Percentiles rank a stretch among this genome's conserved stretches.
Evolutionary conservation across 2,329 filamentous ascomycete species (phyloP).

Genomic region (Diaporthe aspalathi): DNA sequence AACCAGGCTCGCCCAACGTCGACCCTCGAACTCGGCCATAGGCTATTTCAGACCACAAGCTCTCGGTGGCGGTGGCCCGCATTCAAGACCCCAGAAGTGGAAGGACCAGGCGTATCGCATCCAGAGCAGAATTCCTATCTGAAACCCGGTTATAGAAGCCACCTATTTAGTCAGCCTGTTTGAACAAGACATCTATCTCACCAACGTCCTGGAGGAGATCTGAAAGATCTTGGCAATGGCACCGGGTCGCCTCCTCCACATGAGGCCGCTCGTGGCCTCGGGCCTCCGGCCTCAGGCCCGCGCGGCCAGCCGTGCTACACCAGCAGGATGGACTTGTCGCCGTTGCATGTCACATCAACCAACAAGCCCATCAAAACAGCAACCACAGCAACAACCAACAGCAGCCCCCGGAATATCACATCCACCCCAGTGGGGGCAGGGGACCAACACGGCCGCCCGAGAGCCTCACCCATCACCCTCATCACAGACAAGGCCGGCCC

Average conservation of each 20-base stretch:
- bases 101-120: not conserved
- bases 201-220: not conserved
- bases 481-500: not conserved
- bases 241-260: slow-evolving; percentile 6
- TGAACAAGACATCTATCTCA: not conserved
- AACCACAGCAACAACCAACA: not conserved
- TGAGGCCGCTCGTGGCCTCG: slow-evolving; percentile 6
- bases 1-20: slow-evolving; percentile 13
- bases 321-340: slow-evolving; percentile 15
- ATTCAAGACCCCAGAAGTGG: not conserved
- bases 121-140: not conserved
- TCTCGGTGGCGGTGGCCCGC: no score
- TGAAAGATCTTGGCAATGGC: slow-evolving; percentile 14
- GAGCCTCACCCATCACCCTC: not conserved
- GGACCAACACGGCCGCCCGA: not conserved
- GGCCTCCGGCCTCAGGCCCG: not conserved
- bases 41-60: no score
- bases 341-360: slow-evolving; percentile 32
- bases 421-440: not conserved
- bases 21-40: slow-evolving; percentile 4
- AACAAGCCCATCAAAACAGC: not conserved
- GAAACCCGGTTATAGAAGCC: not conserved
- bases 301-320: not conserved
- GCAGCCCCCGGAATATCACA: not conserved
- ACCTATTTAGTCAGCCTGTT: not conserved